A percentile compares a stretch with the other conserved stretches of the same genome.
Evolutionary conservation across 257 asterid species (phyloP).

Genomic region (Solanum etuberosum): DNA sequence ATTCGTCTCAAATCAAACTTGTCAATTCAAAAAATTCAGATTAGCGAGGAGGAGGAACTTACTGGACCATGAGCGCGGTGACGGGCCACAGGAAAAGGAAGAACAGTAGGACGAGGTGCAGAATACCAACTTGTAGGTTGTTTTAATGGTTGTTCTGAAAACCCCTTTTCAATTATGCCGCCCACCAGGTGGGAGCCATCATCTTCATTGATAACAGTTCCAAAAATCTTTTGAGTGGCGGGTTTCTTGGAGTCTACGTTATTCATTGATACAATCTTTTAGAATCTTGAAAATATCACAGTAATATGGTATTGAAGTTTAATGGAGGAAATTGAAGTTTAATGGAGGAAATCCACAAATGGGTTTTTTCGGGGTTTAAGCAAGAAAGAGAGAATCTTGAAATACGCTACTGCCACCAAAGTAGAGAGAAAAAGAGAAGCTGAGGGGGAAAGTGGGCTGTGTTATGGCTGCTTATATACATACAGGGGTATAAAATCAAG

Average conservation of each 20-base stretch:
- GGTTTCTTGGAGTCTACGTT: constrained; percentile 11
- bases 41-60: constrained; percentile 1
- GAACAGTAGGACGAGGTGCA: constrained; percentile 60
- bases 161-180: constrained; percentile 85
- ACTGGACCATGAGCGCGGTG: constrained; percentile 94
- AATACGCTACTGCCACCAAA: not conserved
- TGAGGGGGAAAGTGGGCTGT: not conserved
- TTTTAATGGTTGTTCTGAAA: constrained; percentile 21
- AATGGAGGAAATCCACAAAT: not conserved
- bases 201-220: constrained; percentile 22
- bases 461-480: not conserved
- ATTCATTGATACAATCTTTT: constrained; percentile 11
- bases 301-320: not conserved
- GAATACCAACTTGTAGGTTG: constrained; percentile 19
- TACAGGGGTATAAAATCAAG: not conserved
- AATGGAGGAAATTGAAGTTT: not conserved
- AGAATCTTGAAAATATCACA: not conserved
- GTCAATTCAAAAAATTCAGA: not conserved
- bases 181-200: constrained; percentile 55
- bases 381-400: not conserved
- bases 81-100: constrained; percentile 85
- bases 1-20: not conserved
- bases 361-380: not conserved
- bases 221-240: constrained; percentile 18
- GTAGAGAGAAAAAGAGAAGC: not conserved